Base-by-base conservation (phyloP, 768 basidiomycete genomes). In the Suillus brevipes region DNA sequence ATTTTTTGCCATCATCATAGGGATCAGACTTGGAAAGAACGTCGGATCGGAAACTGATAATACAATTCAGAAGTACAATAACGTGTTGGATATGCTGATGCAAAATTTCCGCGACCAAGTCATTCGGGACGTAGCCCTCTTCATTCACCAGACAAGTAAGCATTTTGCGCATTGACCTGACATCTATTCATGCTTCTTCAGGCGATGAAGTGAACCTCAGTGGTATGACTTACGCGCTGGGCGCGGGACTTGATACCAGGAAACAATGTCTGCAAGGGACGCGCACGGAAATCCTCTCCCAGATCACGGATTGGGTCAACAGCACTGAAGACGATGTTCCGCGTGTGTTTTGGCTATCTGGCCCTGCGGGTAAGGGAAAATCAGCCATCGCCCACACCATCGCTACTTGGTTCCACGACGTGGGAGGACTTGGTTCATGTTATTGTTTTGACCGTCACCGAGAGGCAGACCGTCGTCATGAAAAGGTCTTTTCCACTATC, bases 311-410 rank as follows among this genome's bases (percentile, higher is more conserved):
- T 7, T 34, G 34, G 34, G 34, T 34, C 34, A 34, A 34, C 50
- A 45, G 64, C 47, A 59, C 56, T 13, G 31, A 52, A n/a, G 57
- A 49, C 12, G 49, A 66, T 45, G 31, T 53, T 40, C 45, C 61
- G 14, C 62, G 64, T 3, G 59, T 72, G 59, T 68, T 61, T 43
- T 75, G 70, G 71, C 60, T 75, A n/a, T 65, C 60, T 53, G 75
- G 75, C 28, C 62, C 53, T 60, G 73, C 75, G 1, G 74, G 73
- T 16, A 63, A 53, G 18, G 74, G 74, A 6, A 75, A 75, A 63
- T 69, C 75, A 12, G 66, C 67, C n/a, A 63, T 63, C 14, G 62
- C 62, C n/a, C 62, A 63, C 50, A 63, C 62, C 0, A 63, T 63
- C 3, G 68, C 67, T 3, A 62, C 65, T 2, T 61, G 50, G 53